Evolutionary conservation across 1,284 basidiomycete species (phyloP).

Genomic region (Coriolopsis trogii): DNA sequence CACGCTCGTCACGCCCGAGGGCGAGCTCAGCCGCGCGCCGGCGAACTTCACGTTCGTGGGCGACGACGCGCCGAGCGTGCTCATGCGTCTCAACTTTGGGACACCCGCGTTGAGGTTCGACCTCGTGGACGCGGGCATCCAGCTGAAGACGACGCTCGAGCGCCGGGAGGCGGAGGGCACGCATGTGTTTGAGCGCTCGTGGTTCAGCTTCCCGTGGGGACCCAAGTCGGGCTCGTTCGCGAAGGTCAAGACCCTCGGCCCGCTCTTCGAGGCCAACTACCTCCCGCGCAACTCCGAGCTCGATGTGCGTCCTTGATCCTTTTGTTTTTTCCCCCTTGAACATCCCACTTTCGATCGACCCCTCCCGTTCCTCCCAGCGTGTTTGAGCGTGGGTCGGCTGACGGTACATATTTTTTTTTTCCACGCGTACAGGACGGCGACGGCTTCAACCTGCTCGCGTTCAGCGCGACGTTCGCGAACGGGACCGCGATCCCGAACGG

Average conservation of each 20-base stretch:
- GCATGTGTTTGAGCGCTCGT: conserved; percentile 16
- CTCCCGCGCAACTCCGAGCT: conserved; percentile 41
- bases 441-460: conserved; percentile 41
- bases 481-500: conserved; percentile 64
- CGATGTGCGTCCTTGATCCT: conserved; percentile 34
- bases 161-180: conserved; percentile 12
- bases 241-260: conserved; percentile 44
- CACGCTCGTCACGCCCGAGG: conserved; percentile 42
- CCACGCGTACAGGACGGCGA: conserved; percentile 32
- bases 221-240: conserved; percentile 29
- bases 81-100: conserved; percentile 56
- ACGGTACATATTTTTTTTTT: too few relatives aligned
- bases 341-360: conserved; percentile 13
- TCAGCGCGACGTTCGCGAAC: conserved; percentile 53
- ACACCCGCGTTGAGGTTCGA: conserved; percentile 51
- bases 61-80: conserved; percentile 45
- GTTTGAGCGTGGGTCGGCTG: too few relatives aligned
- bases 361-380: too few relatives aligned
- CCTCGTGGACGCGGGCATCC: conserved; percentile 40
- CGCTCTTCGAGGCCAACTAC: conserved; percentile 40
- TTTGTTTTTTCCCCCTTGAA: conserved; percentile 8
- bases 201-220: conserved; percentile 28
- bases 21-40: conserved; percentile 40
- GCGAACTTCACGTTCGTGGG: conserved; percentile 56
- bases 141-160: conserved; percentile 33